Evolutionary conservation across 495 filamentous ascomycete species (phyloP).

Genomic region (Aspergillus leporis): DNA sequence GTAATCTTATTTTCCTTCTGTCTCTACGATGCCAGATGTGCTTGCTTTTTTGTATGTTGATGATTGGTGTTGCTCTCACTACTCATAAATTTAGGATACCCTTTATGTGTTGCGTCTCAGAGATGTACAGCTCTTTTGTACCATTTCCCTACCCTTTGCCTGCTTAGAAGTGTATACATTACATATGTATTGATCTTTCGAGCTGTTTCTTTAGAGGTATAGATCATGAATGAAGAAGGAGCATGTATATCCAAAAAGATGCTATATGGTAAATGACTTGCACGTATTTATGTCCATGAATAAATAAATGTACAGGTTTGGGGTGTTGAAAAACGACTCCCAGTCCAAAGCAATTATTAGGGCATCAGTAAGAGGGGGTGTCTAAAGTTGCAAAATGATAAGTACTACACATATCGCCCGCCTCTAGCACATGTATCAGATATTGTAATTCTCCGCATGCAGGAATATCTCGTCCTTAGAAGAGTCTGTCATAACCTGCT

Average conservation of each 20-base stretch:
- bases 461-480: conserved; percentile 87
- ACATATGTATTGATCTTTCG: conserved; percentile 1
- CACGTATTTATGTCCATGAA: background rate
- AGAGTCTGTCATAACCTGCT: conserved; percentile 73
- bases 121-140: background rate
- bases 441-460: conserved; percentile 92
- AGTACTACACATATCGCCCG: conserved; percentile 7
- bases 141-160: background rate
- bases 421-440: conserved; percentile 46
- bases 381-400: conserved; percentile 1
- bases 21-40: conserved; percentile 19
- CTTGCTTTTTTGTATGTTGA: conserved; percentile 8
- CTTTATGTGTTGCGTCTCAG: background rate
- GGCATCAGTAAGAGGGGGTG: conserved; percentile 8
- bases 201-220: conserved; percentile 18
- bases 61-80: conserved; percentile 1
- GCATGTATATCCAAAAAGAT: background rate
- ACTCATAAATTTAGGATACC: background rate
- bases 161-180: conserved; percentile 11
- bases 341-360: background rate
- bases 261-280: background rate
- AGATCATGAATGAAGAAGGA: background rate
- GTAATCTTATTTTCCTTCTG: conserved; percentile 16
- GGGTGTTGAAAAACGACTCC: background rate
- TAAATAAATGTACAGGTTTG: background rate